These are phyloP conservation scores for Globisporangium yorkense DNA, from an alignment of 352 stramenopile genomes.

Conservation along the genomic window DNA sequence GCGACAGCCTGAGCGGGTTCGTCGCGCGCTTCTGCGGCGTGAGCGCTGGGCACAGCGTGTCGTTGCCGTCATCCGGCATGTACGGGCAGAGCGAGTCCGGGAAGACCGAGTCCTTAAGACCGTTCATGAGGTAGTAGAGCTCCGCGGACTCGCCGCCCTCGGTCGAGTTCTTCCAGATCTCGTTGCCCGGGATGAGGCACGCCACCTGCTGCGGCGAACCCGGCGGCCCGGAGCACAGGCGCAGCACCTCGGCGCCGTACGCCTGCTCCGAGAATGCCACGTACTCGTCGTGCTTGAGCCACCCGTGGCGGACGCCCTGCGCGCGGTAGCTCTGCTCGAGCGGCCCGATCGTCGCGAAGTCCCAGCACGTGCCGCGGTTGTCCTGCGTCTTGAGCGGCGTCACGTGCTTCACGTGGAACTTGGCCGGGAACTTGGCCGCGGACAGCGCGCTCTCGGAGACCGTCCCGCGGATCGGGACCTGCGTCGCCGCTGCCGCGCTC, in stretches of 20 bases:
- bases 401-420: slow-evolving; percentile 47
- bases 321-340: slow-evolving; percentile 64
- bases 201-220: slow-evolving; percentile 50
- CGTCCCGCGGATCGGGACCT: slow-evolving; percentile 1
- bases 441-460: slow-evolving; percentile 18
- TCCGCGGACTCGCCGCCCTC: slow-evolving; percentile 41
- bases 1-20: slow-evolving; percentile 39
- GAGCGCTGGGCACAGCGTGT: slow-evolving; percentile 37
- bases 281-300: slow-evolving; percentile 47
- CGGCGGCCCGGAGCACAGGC: slow-evolving; percentile 39
- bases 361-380: slow-evolving; percentile 62
- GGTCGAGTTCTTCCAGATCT: slow-evolving; percentile 63
- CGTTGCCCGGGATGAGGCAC: slow-evolving; percentile 54
- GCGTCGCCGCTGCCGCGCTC: slow-evolving; percentile 7
- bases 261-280: slow-evolving; percentile 59
- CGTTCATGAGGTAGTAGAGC: slow-evolving; percentile 50
- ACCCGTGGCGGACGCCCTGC: slow-evolving; percentile 46
- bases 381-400: slow-evolving; percentile 70
- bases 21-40: slow-evolving; percentile 26
- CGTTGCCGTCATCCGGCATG: slow-evolving; percentile 29
- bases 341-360: slow-evolving; percentile 56
- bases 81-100: slow-evolving; percentile 47
- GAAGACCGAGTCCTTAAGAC: slow-evolving; percentile 46
- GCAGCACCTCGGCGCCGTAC: slow-evolving; percentile 54
- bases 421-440: slow-evolving; percentile 29